These are phyloP conservation scores for Exophiala lecanii-corni DNA, from an alignment of 2,329 filamentous ascomycete genomes.

Conservation along the genomic window DNA sequence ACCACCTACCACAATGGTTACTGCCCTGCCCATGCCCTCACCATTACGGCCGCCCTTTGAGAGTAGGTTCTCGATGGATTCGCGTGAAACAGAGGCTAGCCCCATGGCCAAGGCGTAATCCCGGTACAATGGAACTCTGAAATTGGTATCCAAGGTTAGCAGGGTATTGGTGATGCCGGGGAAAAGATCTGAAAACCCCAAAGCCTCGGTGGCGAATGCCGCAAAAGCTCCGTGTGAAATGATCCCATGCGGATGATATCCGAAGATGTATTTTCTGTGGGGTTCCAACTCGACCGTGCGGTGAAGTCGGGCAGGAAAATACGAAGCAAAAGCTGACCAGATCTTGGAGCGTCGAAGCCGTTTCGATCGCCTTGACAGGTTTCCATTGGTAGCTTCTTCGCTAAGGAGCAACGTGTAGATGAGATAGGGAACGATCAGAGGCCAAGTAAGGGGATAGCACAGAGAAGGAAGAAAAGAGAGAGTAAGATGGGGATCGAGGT, in stretches of 20 bases:
- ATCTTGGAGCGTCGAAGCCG: conserved; percentile 67
- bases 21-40: conserved; percentile 88
- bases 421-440: conserved; percentile 69
- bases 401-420: conserved; percentile 74
- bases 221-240: conserved; percentile 95
- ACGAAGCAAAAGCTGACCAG: conserved; percentile 86
- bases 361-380: conserved; percentile 67
- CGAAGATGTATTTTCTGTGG: conserved; percentile 89
- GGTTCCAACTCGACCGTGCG: conserved; percentile 74
- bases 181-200: conserved; percentile 82
- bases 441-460: conserved; percentile 88
- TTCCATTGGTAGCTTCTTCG: conserved; percentile 69
- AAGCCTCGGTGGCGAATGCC: conserved; percentile 82
- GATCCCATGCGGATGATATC: conserved; percentile 96
- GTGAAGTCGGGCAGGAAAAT: conserved; percentile 86
- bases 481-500: conserved; percentile 66
- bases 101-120: conserved; percentile 92
- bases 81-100: conserved; percentile 80
- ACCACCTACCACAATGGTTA: conserved; percentile 92
- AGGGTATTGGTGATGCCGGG: conserved; percentile 93
- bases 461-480: conserved; percentile 82
- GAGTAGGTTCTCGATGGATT: conserved; percentile 85
- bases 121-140: conserved; percentile 86
- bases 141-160: conserved; percentile 92
- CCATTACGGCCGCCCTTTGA: conserved; percentile 70